These are phyloP conservation scores for Saccharomycopsis lassenensis DNA, from an alignment of 805 yeast species.

Conservation along the genomic window DNA sequence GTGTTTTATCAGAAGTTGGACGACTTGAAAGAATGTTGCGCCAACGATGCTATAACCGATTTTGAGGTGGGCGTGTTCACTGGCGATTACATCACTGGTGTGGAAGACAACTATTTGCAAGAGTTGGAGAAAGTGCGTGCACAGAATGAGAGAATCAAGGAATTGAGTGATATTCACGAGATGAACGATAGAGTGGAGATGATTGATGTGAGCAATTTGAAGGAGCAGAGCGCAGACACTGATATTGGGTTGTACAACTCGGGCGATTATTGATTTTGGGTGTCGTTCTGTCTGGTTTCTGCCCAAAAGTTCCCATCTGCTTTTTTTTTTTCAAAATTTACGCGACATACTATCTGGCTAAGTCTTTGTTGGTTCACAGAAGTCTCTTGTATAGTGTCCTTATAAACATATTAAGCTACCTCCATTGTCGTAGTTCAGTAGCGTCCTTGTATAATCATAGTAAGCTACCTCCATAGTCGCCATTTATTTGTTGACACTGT, in stretches of 20 bases:
- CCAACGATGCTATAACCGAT: conserved; percentile 32
- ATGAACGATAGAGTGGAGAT: conserved; percentile 41
- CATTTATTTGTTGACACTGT: too few species aligned
- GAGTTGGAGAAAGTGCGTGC: conserved; percentile 81
- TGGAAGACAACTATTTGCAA: conserved; percentile 68
- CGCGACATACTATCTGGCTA: too few species aligned
- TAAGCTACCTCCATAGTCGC: too few species aligned
- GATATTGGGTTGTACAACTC: conserved; percentile 53
- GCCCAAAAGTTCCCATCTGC: too few species aligned
- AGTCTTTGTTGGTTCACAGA: too few species aligned
- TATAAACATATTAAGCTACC: too few species aligned
- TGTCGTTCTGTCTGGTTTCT: too few species aligned
- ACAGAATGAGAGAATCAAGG: conserved; percentile 48
- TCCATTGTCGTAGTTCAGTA: too few species aligned
- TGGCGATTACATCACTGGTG: conserved; percentile 91
- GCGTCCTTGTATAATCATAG: too few species aligned
- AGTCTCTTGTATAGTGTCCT: too few species aligned
- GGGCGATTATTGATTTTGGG: conserved; percentile 34
- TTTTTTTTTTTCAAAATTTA: too few species aligned
- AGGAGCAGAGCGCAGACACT: conserved; percentile 12
- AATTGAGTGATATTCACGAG: conserved; percentile 28
- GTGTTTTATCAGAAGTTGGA: conserved; percentile 81
- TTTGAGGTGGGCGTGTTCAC: conserved; percentile 97
- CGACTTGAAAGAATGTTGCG: conserved; percentile 75
- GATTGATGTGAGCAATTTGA: conserved; percentile 4